Evolutionary conservation across 1,284 basidiomycete species (phyloP), one percentile per base, ranked within the genome.

Genomic region (Puccinia hordei): DNA sequence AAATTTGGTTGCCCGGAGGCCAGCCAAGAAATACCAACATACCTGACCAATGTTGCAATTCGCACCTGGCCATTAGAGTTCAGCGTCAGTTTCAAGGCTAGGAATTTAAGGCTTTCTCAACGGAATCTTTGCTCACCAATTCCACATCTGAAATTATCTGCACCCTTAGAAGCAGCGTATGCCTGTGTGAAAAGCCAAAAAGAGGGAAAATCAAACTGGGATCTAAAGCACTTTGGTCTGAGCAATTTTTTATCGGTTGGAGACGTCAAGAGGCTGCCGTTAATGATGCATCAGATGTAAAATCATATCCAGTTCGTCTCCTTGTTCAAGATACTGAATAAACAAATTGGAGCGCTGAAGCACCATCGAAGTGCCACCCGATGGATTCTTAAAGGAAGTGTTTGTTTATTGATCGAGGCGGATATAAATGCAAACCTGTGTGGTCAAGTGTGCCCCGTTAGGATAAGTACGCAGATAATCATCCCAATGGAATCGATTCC

Each of bases 41-140:
- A 78, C 76, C 51, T 78, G 76, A 22, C 76, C 76, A 44, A 78
- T 61, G 46, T 78, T 69, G 55, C 66, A 71, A 33, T 69, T 69
- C 24, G 51, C 66, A 59, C 76, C 76, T 78, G 66, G 2, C 10
- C 13, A 30, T 71, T 27, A 3, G 27, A 55, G 38, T 38, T 19
- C 19, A 41, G 63, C 22, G 65, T 69, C 24, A 46, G 35, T 33
- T 44, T 78, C 6, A 61, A 57, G 49, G n/a, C 27, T 22, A 22
- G 33, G 1, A n/a, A 71, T 4, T 33, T 27, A 71, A 46, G 51
- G 24, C 9, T 44, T 35, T 78, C 33, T 38, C 59, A 35, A 55
- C 3, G 30, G 61, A 0, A 13, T 30, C 46, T 8, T 24, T 24
- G 35, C 66, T 71, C 27, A 78, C 76, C 76, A 61, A 78, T 78